Base-by-base conservation (phyloP, 2,329 filamentous ascomycete genomes). In the Blastomyces gilchristii region DNA sequence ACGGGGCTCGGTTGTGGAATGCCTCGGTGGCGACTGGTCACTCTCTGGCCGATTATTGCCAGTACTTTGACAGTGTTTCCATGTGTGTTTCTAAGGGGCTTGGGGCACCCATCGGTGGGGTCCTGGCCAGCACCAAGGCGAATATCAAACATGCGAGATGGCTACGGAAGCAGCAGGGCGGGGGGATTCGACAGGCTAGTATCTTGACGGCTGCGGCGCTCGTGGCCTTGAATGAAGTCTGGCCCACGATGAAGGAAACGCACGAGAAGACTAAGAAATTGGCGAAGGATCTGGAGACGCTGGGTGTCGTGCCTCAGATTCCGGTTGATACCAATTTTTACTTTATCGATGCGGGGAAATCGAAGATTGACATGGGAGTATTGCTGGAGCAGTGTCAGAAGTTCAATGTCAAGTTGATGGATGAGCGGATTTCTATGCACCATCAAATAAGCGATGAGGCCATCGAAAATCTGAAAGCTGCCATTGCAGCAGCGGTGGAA, bases 1-100 rank as follows among this genome's bases (percentile, higher is more conserved):
- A 93, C 69, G 89, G 89, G 4, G 89, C 89, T 1, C 78, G 89
- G 2, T 75, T 92, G 16, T 91, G 88, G 87, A 88, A 93, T 71
- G 89, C 87, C 16, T 85, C 87, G 0, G 86, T 82, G 2, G 82
- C 87, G 0, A 86, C 83, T 0, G 85, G 84, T 0, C 86, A 84
- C 0, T 79, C 79, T 0, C 74, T 92, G 25, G 75, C 80, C 2
- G 87, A 89, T 0, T 90, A 82, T 71, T 86, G 83, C 68, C 78
- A 76, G 0, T 80, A 82, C 65, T 88, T 90, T 69, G 87, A 92
- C 70, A 87, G 82, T 54, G 77, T 90, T 11, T 87, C 81, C 64
- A 76, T 92, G 45, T 91, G 87, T 71, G 88, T 92, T 69, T 86
- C 83, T 64, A 92, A 92, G 72, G 88, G 88, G 0, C 81, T 92